A percentile compares a stretch with the other conserved stretches of the same genome.
These are phyloP conservation scores for Suhomyces bolitotheri DNA, from an alignment of 1,139 yeast genomes.

Conservation along the genomic window DNA sequence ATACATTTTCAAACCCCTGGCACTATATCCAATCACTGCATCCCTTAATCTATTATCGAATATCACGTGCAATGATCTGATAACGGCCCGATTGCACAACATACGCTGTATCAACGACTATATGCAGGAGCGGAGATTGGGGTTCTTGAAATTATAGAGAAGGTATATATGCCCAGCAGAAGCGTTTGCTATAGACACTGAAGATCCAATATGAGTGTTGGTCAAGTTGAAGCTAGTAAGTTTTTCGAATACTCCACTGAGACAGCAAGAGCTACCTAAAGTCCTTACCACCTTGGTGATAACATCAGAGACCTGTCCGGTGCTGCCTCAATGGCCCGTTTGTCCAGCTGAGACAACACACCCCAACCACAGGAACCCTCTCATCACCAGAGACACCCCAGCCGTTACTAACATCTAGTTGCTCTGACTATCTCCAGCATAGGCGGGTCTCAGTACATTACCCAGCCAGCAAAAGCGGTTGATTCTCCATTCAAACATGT, in stretches of 20 bases:
- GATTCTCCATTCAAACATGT: slow-evolving; percentile 31
- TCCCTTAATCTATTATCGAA: slow-evolving; percentile 15
- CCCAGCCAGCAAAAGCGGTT: slow-evolving; percentile 52
- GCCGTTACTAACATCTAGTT: slow-evolving; percentile 14
- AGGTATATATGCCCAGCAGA: slow-evolving; percentile 5
- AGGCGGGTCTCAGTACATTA: slow-evolving; percentile 38
- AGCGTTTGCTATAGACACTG: too few species aligned
- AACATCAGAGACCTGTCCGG: too few species aligned
- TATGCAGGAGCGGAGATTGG: slow-evolving; percentile 7
- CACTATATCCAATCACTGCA: slow-evolving; percentile 9
- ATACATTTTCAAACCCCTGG: neutral
- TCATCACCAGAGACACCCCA: too few species aligned
- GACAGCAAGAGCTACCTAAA: too few species aligned
- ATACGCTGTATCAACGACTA: neutral
- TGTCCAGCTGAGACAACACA: too few species aligned
- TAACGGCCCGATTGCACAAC: slow-evolving; percentile 7
- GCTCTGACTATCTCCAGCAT: slow-evolving; percentile 18
- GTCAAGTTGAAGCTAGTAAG: slow-evolving; percentile 19
- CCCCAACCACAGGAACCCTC: too few species aligned
- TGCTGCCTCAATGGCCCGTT: too few species aligned
- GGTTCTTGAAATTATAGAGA: slow-evolving; percentile 4
- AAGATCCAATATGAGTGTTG: slow-evolving; percentile 15
- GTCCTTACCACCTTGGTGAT: neutral
- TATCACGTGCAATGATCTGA: slow-evolving; percentile 25
- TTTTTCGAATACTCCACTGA: too few species aligned